Percentiles rank a stretch among this genome's conserved stretches.
These are phyloP conservation scores for Cyclotella kingstonii DNA, from an alignment of 108 stramenopile genomes.

Conservation along the genomic window DNA sequence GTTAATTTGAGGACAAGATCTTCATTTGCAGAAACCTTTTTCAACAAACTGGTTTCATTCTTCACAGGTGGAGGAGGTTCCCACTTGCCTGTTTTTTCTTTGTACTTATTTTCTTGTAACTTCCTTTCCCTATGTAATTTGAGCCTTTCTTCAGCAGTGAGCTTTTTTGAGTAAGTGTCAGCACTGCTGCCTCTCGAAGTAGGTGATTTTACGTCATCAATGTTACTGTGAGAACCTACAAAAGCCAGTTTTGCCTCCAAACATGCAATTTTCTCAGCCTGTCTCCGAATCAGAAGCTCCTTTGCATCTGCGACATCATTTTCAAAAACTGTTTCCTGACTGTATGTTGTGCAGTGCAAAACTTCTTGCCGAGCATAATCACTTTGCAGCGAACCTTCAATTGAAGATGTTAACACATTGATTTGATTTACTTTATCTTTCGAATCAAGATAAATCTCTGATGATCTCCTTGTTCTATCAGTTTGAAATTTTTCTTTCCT, in stretches of 20 bases:
- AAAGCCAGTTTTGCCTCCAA: slow-evolving; percentile 43
- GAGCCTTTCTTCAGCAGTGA: slow-evolving; percentile 52
- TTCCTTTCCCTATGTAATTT: slow-evolving; percentile 49
- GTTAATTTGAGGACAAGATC: slow-evolving; percentile 51
- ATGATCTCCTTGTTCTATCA: slow-evolving; percentile 1
- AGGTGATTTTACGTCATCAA: slow-evolving; percentile 6
- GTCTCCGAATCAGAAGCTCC: slow-evolving; percentile 39
- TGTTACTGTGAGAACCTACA: slow-evolving; percentile 6
- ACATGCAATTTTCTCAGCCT: slow-evolving; percentile 47
- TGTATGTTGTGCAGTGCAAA: slow-evolving; percentile 11
- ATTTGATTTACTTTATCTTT: slow-evolving; percentile 15
- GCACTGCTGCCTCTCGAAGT: slow-evolving; percentile 42
- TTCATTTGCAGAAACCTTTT: slow-evolving; percentile 45
- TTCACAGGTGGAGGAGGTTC: slow-evolving; percentile 40
- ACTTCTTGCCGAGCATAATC: slow-evolving; percentile 43
- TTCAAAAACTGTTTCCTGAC: slow-evolving; percentile 19
- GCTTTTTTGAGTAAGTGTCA: slow-evolving; percentile 45
- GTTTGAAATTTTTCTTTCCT: slow-evolving; percentile 20
- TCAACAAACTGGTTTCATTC: slow-evolving; percentile 28
- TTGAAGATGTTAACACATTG: neutral
- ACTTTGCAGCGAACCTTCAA: slow-evolving; percentile 38
- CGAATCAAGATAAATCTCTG: neutral
- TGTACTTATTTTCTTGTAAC: slow-evolving; percentile 49
- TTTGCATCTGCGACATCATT: slow-evolving; percentile 15
- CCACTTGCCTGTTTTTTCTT: slow-evolving; percentile 50